A percentile compares a stretch with the other conserved stretches of the same genome.
Evolutionary conservation across 331 rosid species (phyloP).

Genomic region (Saraca asoca): DNA sequence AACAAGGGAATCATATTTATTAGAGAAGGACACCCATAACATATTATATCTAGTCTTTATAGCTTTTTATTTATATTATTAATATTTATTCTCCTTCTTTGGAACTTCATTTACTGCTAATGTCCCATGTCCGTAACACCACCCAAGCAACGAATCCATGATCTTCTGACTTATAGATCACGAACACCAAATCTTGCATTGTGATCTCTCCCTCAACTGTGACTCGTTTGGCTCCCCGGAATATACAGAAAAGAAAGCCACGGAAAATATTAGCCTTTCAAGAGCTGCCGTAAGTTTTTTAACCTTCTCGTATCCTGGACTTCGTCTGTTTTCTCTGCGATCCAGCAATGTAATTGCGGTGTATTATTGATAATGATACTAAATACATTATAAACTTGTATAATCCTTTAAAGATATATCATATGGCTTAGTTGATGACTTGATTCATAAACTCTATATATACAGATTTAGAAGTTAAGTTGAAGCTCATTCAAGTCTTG

Average conservation of each 20-base stretch:
- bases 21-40: too few relatives aligned
- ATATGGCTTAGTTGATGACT: background rate
- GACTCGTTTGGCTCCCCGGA: background rate
- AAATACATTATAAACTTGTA: background rate
- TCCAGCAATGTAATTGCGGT: background rate
- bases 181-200: background rate
- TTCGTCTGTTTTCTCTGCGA: background rate
- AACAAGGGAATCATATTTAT: too few relatives aligned
- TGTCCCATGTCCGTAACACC: background rate
- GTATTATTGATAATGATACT: background rate
- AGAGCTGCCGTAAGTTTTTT: background rate
- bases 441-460: background rate
- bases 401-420: background rate
- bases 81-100: too few relatives aligned
- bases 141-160: background rate
- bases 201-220: background rate
- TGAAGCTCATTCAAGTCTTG: background rate
- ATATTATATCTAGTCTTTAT: too few relatives aligned
- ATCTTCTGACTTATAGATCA: background rate
- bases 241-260: background rate
- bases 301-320: background rate
- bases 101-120: too few relatives aligned
- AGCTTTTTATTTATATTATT: too few relatives aligned
- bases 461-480: slow-evolving; percentile 15
- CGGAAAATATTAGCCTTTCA: background rate